Evolutionary conservation across 495 filamentous ascomycete genomes (phyloP).

Genomic region (Margaritispora aquatica): DNA sequence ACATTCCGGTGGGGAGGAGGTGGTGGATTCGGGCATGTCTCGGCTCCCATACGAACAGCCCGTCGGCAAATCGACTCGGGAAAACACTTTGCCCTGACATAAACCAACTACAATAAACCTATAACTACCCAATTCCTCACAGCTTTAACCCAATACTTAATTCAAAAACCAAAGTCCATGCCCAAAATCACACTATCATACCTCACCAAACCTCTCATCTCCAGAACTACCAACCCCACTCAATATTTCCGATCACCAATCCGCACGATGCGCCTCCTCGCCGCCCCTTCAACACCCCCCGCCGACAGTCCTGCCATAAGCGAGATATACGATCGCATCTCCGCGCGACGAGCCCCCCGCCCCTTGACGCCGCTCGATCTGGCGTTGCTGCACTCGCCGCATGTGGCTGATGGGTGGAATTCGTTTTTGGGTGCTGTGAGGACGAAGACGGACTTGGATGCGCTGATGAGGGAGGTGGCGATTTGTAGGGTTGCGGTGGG

Average conservation of each 20-base stretch:
- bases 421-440: conserved; percentile 67
- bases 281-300: conserved; percentile 50
- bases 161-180: too few species aligned
- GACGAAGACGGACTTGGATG: conserved; percentile 49
- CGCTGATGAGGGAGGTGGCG: conserved; percentile 56
- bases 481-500: conserved; percentile 66
- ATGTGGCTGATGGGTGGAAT: conserved; percentile 72
- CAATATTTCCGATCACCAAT: background rate
- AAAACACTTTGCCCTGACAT: too few species aligned
- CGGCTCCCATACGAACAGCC: too few species aligned
- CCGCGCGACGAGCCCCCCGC: conserved; percentile 52
- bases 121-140: too few species aligned
- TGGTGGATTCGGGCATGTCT: too few species aligned
- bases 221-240: background rate
- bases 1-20: too few species aligned
- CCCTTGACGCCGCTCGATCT: conserved; percentile 63
- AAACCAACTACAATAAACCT: too few species aligned
- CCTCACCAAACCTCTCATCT: background rate
- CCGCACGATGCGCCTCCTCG: conserved; percentile 60
- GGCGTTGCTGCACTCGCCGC: conserved; percentile 61
- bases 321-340: conserved; percentile 51
- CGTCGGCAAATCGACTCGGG: too few species aligned
- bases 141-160: too few species aligned
- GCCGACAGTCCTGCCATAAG: conserved; percentile 36
- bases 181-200: background rate